Percentiles rank a stretch among this genome's conserved stretches.
phyloP scores from a whole-genome alignment of 805 yeast species.

The Saccharomycopsis fodiens region DNA sequence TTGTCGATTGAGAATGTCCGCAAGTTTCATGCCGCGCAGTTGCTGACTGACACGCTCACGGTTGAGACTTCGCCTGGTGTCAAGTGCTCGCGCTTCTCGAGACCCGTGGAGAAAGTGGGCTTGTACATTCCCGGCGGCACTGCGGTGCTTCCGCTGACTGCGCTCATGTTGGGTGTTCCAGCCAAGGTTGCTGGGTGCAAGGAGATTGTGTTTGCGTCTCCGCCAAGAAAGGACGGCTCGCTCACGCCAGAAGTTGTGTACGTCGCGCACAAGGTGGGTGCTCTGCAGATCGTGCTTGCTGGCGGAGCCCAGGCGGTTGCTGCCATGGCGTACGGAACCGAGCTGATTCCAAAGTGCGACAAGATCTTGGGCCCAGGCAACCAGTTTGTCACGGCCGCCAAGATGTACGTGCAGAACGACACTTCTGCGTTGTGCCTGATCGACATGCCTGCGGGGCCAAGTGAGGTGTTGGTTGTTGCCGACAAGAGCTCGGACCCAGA shows the following conservation, averaged over 20 bases:
- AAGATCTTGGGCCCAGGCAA: constrained; percentile 98
- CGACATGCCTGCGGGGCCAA: constrained; percentile 99
- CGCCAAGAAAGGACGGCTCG: constrained; percentile 89
- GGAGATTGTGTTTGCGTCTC: constrained; percentile 88
- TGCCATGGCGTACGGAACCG: constrained; percentile 98
- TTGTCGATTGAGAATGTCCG: constrained; percentile 81
- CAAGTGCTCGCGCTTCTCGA: constrained; percentile 85
- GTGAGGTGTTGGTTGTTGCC: constrained; percentile 94
- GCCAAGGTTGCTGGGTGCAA: constrained; percentile 96
- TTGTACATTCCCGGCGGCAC: constrained; percentile 98
- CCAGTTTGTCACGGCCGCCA: constrained; percentile 98
- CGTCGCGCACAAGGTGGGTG: constrained; percentile 94
- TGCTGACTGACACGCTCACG: constrained; percentile 60
- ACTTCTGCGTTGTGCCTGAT: constrained; percentile 91
- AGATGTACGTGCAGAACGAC: constrained; percentile 95
- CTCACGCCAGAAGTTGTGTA: constrained; percentile 96
- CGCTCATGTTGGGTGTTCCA: constrained; percentile 97
- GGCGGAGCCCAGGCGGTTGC: constrained; percentile 99
- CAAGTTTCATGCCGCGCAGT: constrained; percentile 91
- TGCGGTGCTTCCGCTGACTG: constrained; percentile 95
- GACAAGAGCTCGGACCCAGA: constrained; percentile 86
- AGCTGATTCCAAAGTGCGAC: constrained; percentile 85
- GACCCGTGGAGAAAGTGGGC: constrained; percentile 93
- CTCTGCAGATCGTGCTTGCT: constrained; percentile 81
- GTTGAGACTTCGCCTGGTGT: constrained; percentile 97